Conservation (phyloP, 768 basidiomycete species). For the Holtermannia corniformis region DNA sequence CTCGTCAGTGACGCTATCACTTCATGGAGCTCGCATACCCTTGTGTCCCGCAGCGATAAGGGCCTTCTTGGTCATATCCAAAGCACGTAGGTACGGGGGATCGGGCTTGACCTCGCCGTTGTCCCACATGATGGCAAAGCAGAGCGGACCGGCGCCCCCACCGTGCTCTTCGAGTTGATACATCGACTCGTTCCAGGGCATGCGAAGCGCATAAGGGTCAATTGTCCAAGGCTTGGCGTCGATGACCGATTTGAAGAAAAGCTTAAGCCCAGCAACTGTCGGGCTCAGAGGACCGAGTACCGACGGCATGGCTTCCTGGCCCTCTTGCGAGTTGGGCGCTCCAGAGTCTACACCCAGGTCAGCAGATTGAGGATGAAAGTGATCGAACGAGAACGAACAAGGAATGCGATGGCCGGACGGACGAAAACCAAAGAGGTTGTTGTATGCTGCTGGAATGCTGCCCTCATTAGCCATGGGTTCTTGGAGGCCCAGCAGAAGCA, state of each 20-base stretch:
- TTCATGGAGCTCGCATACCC: constrained; percentile 43
- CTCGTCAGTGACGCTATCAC: not conserved
- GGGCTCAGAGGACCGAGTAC: constrained; percentile 64
- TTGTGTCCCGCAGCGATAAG: constrained; percentile 56
- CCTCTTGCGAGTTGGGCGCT: constrained; percentile 56
- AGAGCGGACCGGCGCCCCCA: constrained; percentile 47
- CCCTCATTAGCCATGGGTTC: not conserved
- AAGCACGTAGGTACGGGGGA: constrained; percentile 56
- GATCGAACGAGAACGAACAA: constrained; percentile 42
- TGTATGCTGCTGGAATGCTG: constrained; percentile 57
- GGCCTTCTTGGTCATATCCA: constrained; percentile 52
- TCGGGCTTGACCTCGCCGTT: constrained; percentile 55
- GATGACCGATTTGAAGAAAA: constrained; percentile 58
- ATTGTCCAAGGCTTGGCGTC: constrained; percentile 55
- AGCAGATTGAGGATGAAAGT: constrained; percentile 40
- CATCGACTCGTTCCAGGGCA: constrained; percentile 54
- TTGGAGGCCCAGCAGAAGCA: constrained; percentile 13
- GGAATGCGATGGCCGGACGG: constrained; percentile 64
- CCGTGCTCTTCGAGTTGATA: constrained; percentile 57
- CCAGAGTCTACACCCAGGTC: constrained; percentile 41
- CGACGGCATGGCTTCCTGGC: constrained; percentile 61
- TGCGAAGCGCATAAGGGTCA: constrained; percentile 54
- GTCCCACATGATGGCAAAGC: constrained; percentile 57
- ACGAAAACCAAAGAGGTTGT: constrained; percentile 61
- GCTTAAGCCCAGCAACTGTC: constrained; percentile 54